Evolutionary conservation across 805 yeast species (phyloP), one percentile per base, ranked within the genome.

Genomic region (Pichia kluyveri): DNA sequence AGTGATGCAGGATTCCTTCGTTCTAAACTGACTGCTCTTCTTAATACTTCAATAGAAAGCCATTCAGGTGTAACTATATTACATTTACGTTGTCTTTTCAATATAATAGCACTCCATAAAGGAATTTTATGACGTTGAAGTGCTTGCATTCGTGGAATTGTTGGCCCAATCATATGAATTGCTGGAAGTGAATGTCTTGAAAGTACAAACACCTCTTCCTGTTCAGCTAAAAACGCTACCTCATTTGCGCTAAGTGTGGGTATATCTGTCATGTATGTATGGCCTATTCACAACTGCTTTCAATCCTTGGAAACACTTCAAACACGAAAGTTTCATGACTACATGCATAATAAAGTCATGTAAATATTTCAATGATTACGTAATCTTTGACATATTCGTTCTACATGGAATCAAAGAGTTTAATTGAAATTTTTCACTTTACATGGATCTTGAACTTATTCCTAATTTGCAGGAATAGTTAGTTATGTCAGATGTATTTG

Each of bases 21-120:
- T 60, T 91, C 98, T 51, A 76, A 82, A 19, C 83, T 86, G 55
- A 84, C 79, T 40, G 74, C 70, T 7, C 69, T 71, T 46, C 76
- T 75, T 48, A 91, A 63, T 44, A 69, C 70, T 18, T 69, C 69
- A 42, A 76, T 64, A 10, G 73, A 75, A 10, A 93, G 71, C 99
- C 99, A 93, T 1, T 69, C 73, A 0, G 99, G 99, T 14, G 89
- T 83, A 9, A 87, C 80, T 3, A 93, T 80, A 52, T 82, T 83
- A 65, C 97, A 88, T 57, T 89, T 83, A 42, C 81, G 83, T 62
- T 93, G 98, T 42, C 82, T 80, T 59, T 87, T 88, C 44, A 93
- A 69, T 19, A 90, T 68, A 8, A 90, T 61, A 0, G 97, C 98
- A 19, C 86, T 69, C 98, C 98, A 93, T 2, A 91, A 53, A 0